Conservation (phyloP, 257 asterid genomes). For the Cynanchum wilfordii region DNA sequence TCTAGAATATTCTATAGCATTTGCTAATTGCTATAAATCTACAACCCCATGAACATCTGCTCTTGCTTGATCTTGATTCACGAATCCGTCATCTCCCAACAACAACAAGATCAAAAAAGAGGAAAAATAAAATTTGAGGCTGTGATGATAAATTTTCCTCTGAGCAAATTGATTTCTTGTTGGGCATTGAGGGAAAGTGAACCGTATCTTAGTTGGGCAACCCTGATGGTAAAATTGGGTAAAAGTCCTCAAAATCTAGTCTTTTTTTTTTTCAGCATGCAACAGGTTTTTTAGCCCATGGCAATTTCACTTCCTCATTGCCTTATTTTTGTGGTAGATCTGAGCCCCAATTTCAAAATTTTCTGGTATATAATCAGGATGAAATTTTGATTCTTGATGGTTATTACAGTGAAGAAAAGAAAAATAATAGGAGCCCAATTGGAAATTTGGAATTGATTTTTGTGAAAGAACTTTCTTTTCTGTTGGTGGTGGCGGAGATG, state of each 20-base stretch:
- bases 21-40: neutral
- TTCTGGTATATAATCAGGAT: too few relatives aligned
- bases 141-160: constrained; percentile 21
- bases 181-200: constrained; percentile 8
- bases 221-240: constrained; percentile 10
- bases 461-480: too few relatives aligned
- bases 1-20: neutral
- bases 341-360: too few relatives aligned
- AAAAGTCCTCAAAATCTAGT: neutral
- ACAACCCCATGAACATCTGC: neutral
- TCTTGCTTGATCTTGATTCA: neutral
- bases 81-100: neutral
- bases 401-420: too few relatives aligned
- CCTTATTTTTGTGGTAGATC: neutral
- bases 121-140: constrained; percentile 7
- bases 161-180: constrained; percentile 11
- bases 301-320: constrained; percentile 17
- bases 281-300: constrained; percentile 40
- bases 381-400: too few relatives aligned
- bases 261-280: neutral
- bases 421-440: too few relatives aligned
- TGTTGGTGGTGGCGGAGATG: too few relatives aligned
- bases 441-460: too few relatives aligned
- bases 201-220: constrained; percentile 27
- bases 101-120: neutral